Base-by-base conservation (phyloP, 805 yeast genomes). In the Jamesozyma gamospora region DNA sequence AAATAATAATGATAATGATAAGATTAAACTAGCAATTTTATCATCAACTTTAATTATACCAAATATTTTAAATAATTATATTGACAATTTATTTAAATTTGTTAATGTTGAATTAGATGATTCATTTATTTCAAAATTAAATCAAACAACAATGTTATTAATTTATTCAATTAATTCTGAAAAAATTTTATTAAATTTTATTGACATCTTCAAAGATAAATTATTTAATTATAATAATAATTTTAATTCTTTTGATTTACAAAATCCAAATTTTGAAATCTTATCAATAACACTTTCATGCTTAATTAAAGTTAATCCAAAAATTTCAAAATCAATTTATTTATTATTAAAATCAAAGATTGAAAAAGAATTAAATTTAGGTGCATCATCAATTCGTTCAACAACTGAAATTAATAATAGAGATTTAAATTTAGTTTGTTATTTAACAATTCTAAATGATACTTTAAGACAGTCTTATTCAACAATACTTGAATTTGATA, bases 301-400 rank as follows among this genome's bases (percentile, higher is more conserved):
- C 0, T 60, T 90, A 33, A 77, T 83, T 2, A 77, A 79, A 44
- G 72, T 85, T 33, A 77, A 79, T 37, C 48, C 48, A 7, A 28
- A 46, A 1, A 32, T 54, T 16, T 48, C 63, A n/a, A 28, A 31
- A 11, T 40, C 36, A n/a, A 47, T 63, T 14, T 62, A 63, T 39
- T 32, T 42, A 2, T 46, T 41, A 6, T 38, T 66, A 16, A 41
- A 53, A 4, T 44, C 66, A 4, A 71, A 71, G 37, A 77, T 90
- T 24, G 65, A 68, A 32, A 75, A 70, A 28, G 95, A 90, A 52
- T 67, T 90, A 17, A 63, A 64, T 11, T 83, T 79, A 46, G 82
- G 88, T 47, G 96, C 97, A 0, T 97, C 96, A 2, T 62, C 72
- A 1, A 63, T 78, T 0, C 71, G 96, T 55, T 75, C 70, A 4